Base-by-base conservation (phyloP, 768 basidiomycete species). In the Xerocomus brunneocitrinus region DNA sequence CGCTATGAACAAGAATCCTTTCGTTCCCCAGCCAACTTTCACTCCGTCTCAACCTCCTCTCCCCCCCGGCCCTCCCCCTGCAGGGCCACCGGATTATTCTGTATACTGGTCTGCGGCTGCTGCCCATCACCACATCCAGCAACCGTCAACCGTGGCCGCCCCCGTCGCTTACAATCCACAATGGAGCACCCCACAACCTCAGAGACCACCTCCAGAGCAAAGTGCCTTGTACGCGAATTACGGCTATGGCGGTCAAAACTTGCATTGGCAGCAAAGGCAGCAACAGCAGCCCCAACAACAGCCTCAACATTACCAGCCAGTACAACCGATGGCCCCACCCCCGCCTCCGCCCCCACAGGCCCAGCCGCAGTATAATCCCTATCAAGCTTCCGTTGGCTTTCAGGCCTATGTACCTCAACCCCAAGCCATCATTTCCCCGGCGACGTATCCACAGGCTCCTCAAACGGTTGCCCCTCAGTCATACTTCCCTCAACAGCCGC, bases 211-310 rank as follows among this genome's bases (percentile, higher is more conserved):
- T 31, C 76, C 87, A 13, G 88, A 91, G 59, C 90, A 92, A 64
- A 88, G 85, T 65, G 85, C 88, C 25, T 71, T 94, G 22, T 95
- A 94, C 65, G 90, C 91, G 1, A 93, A 93, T 66, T 95, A 95
- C 64, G 92, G 92, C 31, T 95, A 95, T 67, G 89, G 90, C 3
- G 79, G 82, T 45, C 85, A 87, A 59, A 75, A 71, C 56, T 65
- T 74, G 55, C 73, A 78, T 62, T 83, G 83, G 80, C 84, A 83
- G 56, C 78, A 81, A 51, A 84, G 85, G 61, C 85, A 85, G 41
- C 83, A 82, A 40, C 84, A 84, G 47, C 79, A 75, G 36, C 79
- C 74, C 44, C 75, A 77, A 54, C 71, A 67, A 55, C 72, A 67
- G 14, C 72, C 68, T 9, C 82, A 81, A 41, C 77, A 77, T 54